Evolutionary conservation across 2,329 filamentous ascomycete genomes (phyloP).

Genomic region (Sporothrix inflata): DNA sequence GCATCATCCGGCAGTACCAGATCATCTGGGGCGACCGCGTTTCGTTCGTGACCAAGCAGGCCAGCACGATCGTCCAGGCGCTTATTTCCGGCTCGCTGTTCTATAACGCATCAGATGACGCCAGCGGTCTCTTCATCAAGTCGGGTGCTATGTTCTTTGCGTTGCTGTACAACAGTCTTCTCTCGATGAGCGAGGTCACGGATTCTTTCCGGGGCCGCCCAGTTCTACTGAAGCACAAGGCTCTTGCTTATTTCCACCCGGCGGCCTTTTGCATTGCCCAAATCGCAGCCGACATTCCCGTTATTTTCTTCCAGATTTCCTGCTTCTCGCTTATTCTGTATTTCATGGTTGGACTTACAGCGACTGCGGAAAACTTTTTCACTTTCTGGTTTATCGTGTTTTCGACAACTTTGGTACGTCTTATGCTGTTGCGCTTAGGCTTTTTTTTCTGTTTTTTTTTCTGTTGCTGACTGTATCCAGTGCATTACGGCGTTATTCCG

Average conservation of each 20-base stretch:
- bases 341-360: conserved; percentile 73
- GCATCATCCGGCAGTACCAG: conserved; percentile 77
- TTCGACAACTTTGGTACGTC: conserved; percentile 48
- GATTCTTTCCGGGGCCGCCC: conserved; percentile 70
- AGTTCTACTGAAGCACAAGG: conserved; percentile 81
- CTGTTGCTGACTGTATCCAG: conserved; percentile 23
- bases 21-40: conserved; percentile 74
- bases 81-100: conserved; percentile 81
- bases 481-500: conserved; percentile 65
- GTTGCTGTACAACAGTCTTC: conserved; percentile 84
- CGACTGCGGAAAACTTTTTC: conserved; percentile 68
- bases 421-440: not conserved
- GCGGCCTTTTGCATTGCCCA: conserved; percentile 83
- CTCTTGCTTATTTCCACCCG: conserved; percentile 80
- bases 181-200: conserved; percentile 75
- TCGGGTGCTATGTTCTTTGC: conserved; percentile 66
- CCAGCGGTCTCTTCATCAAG: conserved; percentile 64
- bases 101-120: conserved; percentile 64
- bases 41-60: conserved; percentile 75
- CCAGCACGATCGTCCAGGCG: conserved; percentile 72
- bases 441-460: not conserved
- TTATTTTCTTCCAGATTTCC: conserved; percentile 68
- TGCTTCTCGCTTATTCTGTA: conserved; percentile 84
- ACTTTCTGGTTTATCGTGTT: conserved; percentile 63
- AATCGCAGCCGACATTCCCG: conserved; percentile 76